These are phyloP conservation scores for Fusarium pseudonygamai DNA, from an alignment of 2,329 filamentous ascomycete species.

Conservation along the genomic window DNA sequence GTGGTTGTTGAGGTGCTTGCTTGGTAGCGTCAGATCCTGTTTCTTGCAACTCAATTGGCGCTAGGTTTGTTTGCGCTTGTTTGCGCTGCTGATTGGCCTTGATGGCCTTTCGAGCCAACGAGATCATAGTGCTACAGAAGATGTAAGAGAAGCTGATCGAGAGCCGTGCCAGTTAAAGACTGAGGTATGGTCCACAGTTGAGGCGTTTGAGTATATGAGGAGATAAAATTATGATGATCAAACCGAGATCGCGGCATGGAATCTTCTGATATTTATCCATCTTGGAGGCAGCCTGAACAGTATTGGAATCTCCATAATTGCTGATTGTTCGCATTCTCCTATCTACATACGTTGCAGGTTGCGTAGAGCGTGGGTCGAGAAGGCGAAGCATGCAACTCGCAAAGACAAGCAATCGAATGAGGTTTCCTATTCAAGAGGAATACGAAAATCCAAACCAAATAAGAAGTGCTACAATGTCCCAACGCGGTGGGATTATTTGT, in stretches of 20 bases:
- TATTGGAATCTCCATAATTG: not conserved
- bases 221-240: not conserved
- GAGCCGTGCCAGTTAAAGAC: not conserved
- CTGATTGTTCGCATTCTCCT: not conserved
- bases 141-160: not conserved
- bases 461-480: not conserved
- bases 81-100: slow-evolving; percentile 7
- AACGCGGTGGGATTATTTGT: slow-evolving; percentile 9
- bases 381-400: not conserved
- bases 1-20: slow-evolving; percentile 14
- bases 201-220: not conserved
- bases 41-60: slow-evolving; percentile 1
- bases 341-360: not conserved
- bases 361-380: not conserved
- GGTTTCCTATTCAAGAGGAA: slow-evolving; percentile 25
- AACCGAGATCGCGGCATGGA: not conserved
- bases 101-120: slow-evolving; percentile 20
- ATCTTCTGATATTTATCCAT: slow-evolving; percentile 13
- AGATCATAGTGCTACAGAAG: slow-evolving; percentile 16
- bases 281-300: not conserved
- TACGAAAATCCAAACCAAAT: slow-evolving; percentile 9
- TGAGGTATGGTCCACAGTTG: not conserved
- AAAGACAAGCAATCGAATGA: slow-evolving; percentile 29
- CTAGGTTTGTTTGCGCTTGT: not conserved
- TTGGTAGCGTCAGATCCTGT: not conserved